A percentile compares a stretch with the other conserved stretches of the same genome.
Evolutionary conservation across 257 asterid genomes (phyloP).

Genomic region (Apocynum venetum): DNA sequence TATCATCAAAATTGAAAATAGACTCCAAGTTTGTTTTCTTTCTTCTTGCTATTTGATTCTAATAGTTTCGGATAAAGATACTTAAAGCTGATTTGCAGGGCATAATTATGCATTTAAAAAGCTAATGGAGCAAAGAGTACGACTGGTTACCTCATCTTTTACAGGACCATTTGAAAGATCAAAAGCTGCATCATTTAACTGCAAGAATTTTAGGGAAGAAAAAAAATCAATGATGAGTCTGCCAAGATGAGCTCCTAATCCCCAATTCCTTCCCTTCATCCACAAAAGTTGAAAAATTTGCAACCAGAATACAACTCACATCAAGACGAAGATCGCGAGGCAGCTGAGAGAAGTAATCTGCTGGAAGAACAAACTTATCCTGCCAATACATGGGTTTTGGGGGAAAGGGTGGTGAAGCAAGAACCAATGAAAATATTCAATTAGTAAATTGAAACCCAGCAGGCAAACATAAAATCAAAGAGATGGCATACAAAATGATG

Average conservation of each 20-base stretch:
- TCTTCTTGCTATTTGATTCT: background rate
- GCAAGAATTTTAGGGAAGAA: conserved; percentile 17
- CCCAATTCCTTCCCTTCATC: background rate
- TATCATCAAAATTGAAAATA: background rate
- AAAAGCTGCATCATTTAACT: conserved; percentile 98
- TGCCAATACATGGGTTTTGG: conserved; percentile 23
- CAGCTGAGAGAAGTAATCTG: conserved; percentile 65
- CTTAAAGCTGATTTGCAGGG: background rate
- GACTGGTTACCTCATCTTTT: conserved; percentile 64
- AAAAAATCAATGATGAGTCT: conserved; percentile 9
- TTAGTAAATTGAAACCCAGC: background rate
- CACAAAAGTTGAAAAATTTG: background rate
- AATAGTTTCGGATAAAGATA: background rate
- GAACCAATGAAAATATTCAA: background rate
- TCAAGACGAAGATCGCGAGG: conserved; percentile 94
- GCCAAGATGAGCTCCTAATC: background rate
- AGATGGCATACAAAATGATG: background rate
- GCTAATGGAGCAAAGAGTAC: background rate
- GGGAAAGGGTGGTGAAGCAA: background rate
- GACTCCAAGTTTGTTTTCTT: background rate
- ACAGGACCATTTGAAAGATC: conserved; percentile 92
- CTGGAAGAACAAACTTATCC: conserved; percentile 75
- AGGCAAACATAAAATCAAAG: background rate
- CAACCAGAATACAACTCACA: conserved; percentile 40
- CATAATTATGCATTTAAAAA: background rate